A percentile compares a stretch with the other conserved stretches of the same genome.
Conservation (phyloP, 805 yeast genomes). For the Ogataea trehalophila region DNA sequence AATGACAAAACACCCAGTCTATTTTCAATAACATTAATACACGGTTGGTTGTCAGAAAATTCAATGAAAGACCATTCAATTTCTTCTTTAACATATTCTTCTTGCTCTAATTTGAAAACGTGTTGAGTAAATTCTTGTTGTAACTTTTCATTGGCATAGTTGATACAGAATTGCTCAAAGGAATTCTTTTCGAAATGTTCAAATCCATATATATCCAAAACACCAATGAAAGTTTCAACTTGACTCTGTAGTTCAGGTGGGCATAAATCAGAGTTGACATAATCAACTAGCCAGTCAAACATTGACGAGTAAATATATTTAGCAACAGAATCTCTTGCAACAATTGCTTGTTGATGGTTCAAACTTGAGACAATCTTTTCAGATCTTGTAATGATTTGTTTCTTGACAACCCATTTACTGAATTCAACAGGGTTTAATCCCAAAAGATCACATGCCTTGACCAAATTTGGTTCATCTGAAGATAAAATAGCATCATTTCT, state of each 20-base stretch:
- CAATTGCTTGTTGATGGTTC: constrained; percentile 77
- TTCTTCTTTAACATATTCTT: constrained; percentile 86
- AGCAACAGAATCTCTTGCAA: constrained; percentile 95
- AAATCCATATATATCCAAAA: constrained; percentile 94
- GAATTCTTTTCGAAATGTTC: constrained; percentile 94
- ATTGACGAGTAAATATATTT: constrained; percentile 88
- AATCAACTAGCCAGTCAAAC: constrained; percentile 91
- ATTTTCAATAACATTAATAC: constrained; percentile 87
- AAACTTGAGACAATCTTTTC: constrained; percentile 86
- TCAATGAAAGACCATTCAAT: constrained; percentile 97
- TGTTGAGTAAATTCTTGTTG: constrained; percentile 98
- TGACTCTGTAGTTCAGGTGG: constrained; percentile 60
- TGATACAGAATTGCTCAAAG: constrained; percentile 95
- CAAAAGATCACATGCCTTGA: constrained; percentile 76
- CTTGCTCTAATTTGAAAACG: constrained; percentile 95
- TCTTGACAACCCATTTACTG: constrained; percentile 89
- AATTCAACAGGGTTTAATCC: constrained; percentile 71
- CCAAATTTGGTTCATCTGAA: constrained; percentile 81
- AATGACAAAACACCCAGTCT: constrained; percentile 82
- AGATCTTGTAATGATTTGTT: constrained; percentile 86
- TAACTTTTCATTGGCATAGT: constrained; percentile 92
- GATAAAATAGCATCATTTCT: constrained; percentile 77
- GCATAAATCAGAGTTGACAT: constrained; percentile 77
- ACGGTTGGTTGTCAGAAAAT: constrained; percentile 94
- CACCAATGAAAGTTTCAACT: constrained; percentile 81